phyloP scores from a whole-genome alignment of 345 rosid species.

The Arabidopsis thaliana region TAIR10.1 NC_003071.7:19471501-19472000 shows the following conservation, averaged over 20 bases:
- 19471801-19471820: conserved; percentile 34
- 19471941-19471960: neutral
- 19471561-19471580: conserved; percentile 94
- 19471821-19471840: conserved; percentile 21
- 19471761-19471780: neutral
- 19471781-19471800: neutral
- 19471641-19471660: conserved; percentile 87
- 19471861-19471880: conserved; percentile 66
- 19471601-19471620: conserved; percentile 77
- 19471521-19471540: conserved; percentile 17
- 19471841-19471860: conserved; percentile 48
- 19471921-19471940: conserved; percentile 13
- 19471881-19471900: conserved; percentile 16
- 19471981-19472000: neutral
- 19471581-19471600: conserved; percentile 76
- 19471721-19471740: conserved; percentile 53
- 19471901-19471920: neutral
- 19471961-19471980: neutral
- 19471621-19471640: conserved; percentile 79
- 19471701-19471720: neutral
- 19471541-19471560: conserved; percentile 60
- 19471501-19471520: conserved; percentile 14
- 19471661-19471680: neutral
- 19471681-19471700: conserved; percentile 14
- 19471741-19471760: conserved; percentile 17